Percentiles rank a stretch among this genome's conserved stretches.
These are phyloP conservation scores for Coemansia biformis DNA, from an alignment of 192 early-diverging fungal species.

Conservation along the genomic window DNA sequence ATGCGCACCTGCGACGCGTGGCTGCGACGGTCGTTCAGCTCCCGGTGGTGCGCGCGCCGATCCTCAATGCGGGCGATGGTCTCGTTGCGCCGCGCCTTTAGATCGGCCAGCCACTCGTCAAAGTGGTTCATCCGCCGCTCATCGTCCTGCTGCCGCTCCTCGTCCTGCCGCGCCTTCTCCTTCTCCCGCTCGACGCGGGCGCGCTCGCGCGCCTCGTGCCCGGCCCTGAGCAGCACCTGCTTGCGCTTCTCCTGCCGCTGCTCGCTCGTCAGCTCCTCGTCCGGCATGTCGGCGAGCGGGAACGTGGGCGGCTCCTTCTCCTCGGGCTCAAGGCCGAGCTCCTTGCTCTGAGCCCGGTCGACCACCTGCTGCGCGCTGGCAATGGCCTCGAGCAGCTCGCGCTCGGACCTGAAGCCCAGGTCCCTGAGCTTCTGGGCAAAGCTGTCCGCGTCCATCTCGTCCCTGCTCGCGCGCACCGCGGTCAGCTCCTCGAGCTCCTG, in stretches of 20 bases:
- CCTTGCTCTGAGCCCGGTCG: constrained; percentile 68
- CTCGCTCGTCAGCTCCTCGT: constrained; percentile 70
- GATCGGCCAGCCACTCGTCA: constrained; percentile 65
- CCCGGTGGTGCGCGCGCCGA: constrained; percentile 61
- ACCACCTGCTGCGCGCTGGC: constrained; percentile 64
- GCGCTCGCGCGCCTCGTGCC: constrained; percentile 69
- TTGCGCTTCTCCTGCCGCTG: constrained; percentile 81
- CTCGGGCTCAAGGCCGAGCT: constrained; percentile 72
- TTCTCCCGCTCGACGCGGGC: constrained; percentile 68
- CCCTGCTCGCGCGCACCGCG: constrained; percentile 27
- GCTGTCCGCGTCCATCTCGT: constrained; percentile 12
- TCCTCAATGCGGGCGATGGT: constrained; percentile 69
- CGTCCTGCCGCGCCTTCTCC: constrained; percentile 51
- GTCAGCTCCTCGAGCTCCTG: constrained; percentile 55
- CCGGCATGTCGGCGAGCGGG: constrained; percentile 70
- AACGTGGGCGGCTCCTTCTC: constrained; percentile 74
- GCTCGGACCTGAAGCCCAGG: constrained; percentile 61
- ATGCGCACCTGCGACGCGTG: constrained; percentile 80
- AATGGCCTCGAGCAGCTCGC: constrained; percentile 69
- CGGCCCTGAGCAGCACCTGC: constrained; percentile 71
- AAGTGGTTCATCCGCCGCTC: constrained; percentile 64
- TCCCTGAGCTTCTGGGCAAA: constrained; percentile 53
- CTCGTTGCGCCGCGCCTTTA: constrained; percentile 56
- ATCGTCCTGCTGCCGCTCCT: constrained; percentile 63
- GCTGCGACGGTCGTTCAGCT: constrained; percentile 82